Evolutionary conservation across 2,329 filamentous ascomycete species (phyloP), one percentile per base, ranked within the genome.

Genomic region (Aspergillus sojae): DNA sequence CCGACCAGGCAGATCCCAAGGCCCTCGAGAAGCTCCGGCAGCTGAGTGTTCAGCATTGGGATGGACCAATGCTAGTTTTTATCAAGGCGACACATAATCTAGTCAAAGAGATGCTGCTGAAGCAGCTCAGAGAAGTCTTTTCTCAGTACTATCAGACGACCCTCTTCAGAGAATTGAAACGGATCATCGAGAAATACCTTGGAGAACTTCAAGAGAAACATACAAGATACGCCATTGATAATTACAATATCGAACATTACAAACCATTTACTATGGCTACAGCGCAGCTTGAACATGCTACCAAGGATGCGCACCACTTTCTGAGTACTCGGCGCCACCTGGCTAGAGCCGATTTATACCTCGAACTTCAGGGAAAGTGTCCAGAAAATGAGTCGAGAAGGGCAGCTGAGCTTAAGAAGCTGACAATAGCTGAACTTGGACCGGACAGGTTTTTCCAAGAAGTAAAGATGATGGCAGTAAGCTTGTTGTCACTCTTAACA

Each of bases 11-110:
- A 0, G 84, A 88, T 0, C 83, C 85, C 0, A 84, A 86, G 43
- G 87, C 90, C 0, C 87, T 89, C 26, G 84, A 88, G 32, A 80
- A 81, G 0, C 79, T 91, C 19, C 87, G 85, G 53, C 78, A 82
- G 19, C 77, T 85, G n/a, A 84, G 85, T 0, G 84, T 91, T 1
- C 71, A 74, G 9, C 83, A 86, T 1, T 92, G 90, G 90, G 71
- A 81, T 1, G 70, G 70, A 0, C 87, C 88, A 0, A 80, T 89
- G 54, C 72, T 81, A 0, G 78, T 64, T 0, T 81, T 82, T 32
- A 64, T 82, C 1, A 48, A 55, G 1, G 66, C 68, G 0, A 75
- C 75, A 0, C 71, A 77, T 57, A 57, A 60, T 4, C 66, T 76
- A 10, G 75, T 80, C 1, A 62, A 71, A 28, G 58, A 65, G 0